These are phyloP conservation scores for Syncephalastrum monosporum DNA, from an alignment of 371 early-diverging fungal species.

Conservation along the genomic window DNA sequence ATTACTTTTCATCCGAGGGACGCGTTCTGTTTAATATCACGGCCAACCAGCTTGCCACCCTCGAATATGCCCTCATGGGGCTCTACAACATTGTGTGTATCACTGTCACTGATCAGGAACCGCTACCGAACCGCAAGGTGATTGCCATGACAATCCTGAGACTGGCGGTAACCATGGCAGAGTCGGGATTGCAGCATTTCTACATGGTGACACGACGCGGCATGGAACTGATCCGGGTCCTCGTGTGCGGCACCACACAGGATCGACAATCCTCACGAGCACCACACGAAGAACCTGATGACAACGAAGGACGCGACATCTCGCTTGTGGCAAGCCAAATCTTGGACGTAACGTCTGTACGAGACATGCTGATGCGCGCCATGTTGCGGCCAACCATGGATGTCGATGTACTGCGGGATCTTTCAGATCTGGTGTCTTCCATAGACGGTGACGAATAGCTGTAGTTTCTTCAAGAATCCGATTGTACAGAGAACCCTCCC, in stretches of 20 bases:
- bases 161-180: conserved; percentile 51
- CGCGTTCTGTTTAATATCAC: conserved; percentile 48
- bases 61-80: conserved; percentile 56
- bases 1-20: conserved; percentile 44
- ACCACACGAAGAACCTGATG: conserved; percentile 22
- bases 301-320: conserved; percentile 20
- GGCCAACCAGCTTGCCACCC: conserved; percentile 50
- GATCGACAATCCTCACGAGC: conserved; percentile 17
- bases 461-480: too few species aligned
- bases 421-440: conserved; percentile 37
- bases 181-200: conserved; percentile 48
- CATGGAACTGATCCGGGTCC: conserved; percentile 40
- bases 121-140: too few species aligned
- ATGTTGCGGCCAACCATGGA: conserved; percentile 45
- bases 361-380: conserved; percentile 44
- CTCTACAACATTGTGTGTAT: conserved; percentile 53
- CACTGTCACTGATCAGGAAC: conserved; percentile 16
- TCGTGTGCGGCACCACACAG: conserved; percentile 26
- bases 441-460: conserved; percentile 35
- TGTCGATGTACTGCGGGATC: conserved; percentile 37
- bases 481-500: too few species aligned
- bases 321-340: conserved; percentile 28
- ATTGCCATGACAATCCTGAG: conserved; percentile 45
- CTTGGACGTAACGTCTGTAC: conserved; percentile 37
- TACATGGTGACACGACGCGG: conserved; percentile 37